phyloP scores from a whole-genome alignment of 2,329 filamentous ascomycete genomes.

The Colletotrichum sp. region DNA sequence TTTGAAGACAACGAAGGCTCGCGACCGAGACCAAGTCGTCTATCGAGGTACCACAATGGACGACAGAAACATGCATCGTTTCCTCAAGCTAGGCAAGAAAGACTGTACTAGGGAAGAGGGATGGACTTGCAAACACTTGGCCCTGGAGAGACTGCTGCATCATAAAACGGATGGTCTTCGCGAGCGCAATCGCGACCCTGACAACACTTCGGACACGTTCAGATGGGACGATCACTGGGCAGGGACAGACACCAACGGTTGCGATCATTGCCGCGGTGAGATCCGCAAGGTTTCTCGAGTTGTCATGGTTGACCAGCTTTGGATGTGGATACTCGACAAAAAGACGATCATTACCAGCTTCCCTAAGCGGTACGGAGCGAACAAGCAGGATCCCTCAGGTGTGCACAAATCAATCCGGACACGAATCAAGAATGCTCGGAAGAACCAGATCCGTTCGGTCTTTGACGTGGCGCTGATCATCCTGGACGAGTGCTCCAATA shows the following conservation, averaged over 20 bases:
- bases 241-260: slow-evolving; percentile 21
- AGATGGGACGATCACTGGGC: slow-evolving; percentile 16
- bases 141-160: too few species aligned
- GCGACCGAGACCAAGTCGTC: slow-evolving; percentile 48
- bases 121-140: too few species aligned
- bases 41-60: slow-evolving; percentile 38
- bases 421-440: slow-evolving; percentile 27
- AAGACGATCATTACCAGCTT: slow-evolving; percentile 44
- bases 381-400: slow-evolving; percentile 42
- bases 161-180: too few species aligned
- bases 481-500: slow-evolving; percentile 43
- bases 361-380: slow-evolving; percentile 46
- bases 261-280: slow-evolving; percentile 18
- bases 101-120: not conserved
- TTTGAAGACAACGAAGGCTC: slow-evolving; percentile 38
- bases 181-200: too few species aligned
- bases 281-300: slow-evolving; percentile 27
- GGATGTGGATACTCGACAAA: slow-evolving; percentile 45
- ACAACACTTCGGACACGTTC: not conserved
- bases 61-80: slow-evolving; percentile 24
- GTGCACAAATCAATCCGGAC: slow-evolving; percentile 45
- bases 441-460: slow-evolving; percentile 37
- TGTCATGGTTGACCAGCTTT: slow-evolving; percentile 49
- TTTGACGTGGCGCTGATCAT: slow-evolving; percentile 49
- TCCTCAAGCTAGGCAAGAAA: not conserved